Base-by-base conservation (phyloP, 106 monocot species). In the Acorus gramineus region DNA sequence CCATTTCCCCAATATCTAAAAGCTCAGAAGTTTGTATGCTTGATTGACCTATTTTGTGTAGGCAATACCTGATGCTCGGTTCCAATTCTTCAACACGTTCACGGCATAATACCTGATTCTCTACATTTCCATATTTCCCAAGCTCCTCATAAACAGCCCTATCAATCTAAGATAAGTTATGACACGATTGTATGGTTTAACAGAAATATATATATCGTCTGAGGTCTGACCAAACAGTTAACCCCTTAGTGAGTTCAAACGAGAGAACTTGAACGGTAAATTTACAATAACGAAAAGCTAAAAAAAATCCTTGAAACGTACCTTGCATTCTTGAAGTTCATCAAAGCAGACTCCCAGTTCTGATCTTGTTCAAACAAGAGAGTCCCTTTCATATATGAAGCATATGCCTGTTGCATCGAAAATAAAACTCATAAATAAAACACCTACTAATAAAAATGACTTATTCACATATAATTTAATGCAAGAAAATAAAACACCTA, bases 81-180 rank as follows among this genome's bases (percentile, higher is more conserved):
- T 98, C 91, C 56, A 98, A 64, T 53, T 98, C 96, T 70, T 98
- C 96, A 73, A 98, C 85, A n/a, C 96, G 80, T 67, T 91, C 91
- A 68, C 87, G 85, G 63, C 96, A 98, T 68, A 91, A 77, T 67
- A 91, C 71, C 74, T 98, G 96, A 79, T 98, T 98, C 60, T 98
- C 91, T 73, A 83, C 75, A 60, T 67, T 83, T 8, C 96, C 96
- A 79, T 88, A 91, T 72, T 98, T 91, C 63, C 96, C 87, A 28
- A 98, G 81, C 71, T 98, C 78, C 59, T 91, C 91, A 71, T 98
- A 98, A 3, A 98, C 87, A 72, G 85, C 91, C 84, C 96, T 98
- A 10, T 13, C 11, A 73, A 53, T 47, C 6, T 56, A 63, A 43
- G 10, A 65, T 50, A 67, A 42, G 47, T 54, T 44, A 10, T 60